A percentile compares a stretch with the other conserved stretches of the same genome.
These are phyloP conservation scores for Stygiomarasmius scandens DNA, from an alignment of 1,284 basidiomycete species.

Conservation along the genomic window DNA sequence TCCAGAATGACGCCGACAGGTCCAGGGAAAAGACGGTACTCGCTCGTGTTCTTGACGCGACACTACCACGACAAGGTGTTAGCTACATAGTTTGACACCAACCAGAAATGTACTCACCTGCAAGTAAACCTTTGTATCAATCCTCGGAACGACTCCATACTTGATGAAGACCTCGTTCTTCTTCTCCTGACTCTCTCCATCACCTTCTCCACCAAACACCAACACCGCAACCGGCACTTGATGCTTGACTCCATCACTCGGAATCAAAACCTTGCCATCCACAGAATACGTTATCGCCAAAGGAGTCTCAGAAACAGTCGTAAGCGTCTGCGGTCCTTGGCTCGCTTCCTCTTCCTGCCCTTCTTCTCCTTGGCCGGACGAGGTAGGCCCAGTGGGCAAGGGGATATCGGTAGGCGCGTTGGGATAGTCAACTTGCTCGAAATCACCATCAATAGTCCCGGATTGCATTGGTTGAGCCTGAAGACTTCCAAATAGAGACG, in stretches of 20 bases:
- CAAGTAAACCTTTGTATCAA: constrained; percentile 48
- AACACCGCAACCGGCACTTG: constrained; percentile 55
- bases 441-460: constrained; percentile 24
- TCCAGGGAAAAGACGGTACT: constrained; percentile 54
- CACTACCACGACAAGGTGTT: constrained; percentile 32
- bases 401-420: constrained; percentile 14
- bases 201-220: constrained; percentile 41
- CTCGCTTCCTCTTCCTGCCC: not conserved
- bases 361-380: not conserved
- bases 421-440: constrained; percentile 26
- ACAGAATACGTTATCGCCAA: constrained; percentile 53
- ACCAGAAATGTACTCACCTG: constrained; percentile 40
- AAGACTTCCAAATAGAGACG: too few relatives aligned
- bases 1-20: constrained; percentile 53
- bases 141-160: constrained; percentile 51
- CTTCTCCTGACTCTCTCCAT: not conserved
- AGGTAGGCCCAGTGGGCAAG: not conserved
- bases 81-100: too few relatives aligned
- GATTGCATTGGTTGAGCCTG: too few relatives aligned
- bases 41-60: constrained; percentile 52
- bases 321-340: constrained; percentile 32
- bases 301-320: constrained; percentile 52
- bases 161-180: constrained; percentile 29
- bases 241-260: constrained; percentile 55
- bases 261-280: constrained; percentile 49